Evolutionary conservation across 2,329 filamentous ascomycete species (phyloP).

Genomic region (Beauveria sp.): DNA sequence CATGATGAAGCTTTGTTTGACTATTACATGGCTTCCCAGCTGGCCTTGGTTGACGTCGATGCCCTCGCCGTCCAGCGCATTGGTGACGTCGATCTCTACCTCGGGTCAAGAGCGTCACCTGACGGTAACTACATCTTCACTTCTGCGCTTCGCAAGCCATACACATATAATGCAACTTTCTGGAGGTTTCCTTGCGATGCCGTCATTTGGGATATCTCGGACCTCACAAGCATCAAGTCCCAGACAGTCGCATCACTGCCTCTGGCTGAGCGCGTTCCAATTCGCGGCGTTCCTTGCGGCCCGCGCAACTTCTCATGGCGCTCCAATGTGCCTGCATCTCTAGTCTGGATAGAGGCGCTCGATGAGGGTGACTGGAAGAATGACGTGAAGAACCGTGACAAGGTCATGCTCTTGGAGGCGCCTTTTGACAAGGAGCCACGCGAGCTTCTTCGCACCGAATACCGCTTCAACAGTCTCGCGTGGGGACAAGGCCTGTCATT

Average conservation of each 20-base stretch:
- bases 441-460: not conserved
- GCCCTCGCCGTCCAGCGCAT: not conserved
- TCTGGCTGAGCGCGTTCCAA: not conserved
- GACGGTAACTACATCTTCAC: not conserved
- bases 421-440: not conserved
- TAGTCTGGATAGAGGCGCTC: slow-evolving; percentile 1
- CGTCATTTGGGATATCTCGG: not conserved
- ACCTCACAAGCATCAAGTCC: not conserved
- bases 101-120: not conserved
- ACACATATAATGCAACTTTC: not conserved
- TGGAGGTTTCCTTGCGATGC: not conserved
- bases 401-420: slow-evolving; percentile 5
- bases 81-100: not conserved
- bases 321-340: not conserved
- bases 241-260: not conserved
- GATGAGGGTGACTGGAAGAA: slow-evolving; percentile 2
- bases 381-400: not conserved
- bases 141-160: not conserved
- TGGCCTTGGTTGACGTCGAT: not conserved
- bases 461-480: not conserved
- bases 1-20: slow-evolving; percentile 6
- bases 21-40: slow-evolving; percentile 3
- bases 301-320: slow-evolving; percentile 1
- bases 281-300: not conserved
- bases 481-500: not conserved